Evolutionary conservation across 192 early-diverging fungal species (phyloP).

Genomic region (Mortierella claussenii): DNA sequence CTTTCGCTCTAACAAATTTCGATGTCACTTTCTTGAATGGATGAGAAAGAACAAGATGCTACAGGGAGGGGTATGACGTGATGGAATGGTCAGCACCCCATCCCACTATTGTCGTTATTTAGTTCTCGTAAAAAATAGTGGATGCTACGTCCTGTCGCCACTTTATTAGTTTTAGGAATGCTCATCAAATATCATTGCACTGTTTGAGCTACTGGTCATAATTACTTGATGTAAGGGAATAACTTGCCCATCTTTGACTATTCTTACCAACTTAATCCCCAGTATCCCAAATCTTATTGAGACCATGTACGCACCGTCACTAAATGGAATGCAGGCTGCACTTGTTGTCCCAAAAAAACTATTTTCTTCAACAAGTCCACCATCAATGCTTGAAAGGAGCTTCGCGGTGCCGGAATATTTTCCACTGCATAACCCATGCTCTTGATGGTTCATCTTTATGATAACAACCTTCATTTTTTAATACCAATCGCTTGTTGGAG

Average conservation of each 20-base stretch:
- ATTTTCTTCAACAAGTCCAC: too few relatives aligned
- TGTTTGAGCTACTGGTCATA: slow-evolving; percentile 9
- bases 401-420: slow-evolving; percentile 21
- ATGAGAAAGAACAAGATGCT: too few relatives aligned
- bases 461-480: slow-evolving; percentile 25
- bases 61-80: too few relatives aligned
- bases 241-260: slow-evolving; percentile 4
- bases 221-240: slow-evolving; percentile 20
- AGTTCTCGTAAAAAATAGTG: too few relatives aligned
- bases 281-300: slow-evolving; percentile 4
- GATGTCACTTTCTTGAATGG: too few relatives aligned
- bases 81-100: too few relatives aligned
- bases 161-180: slow-evolving; percentile 12
- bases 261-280: slow-evolving; percentile 1
- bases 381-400: too few relatives aligned
- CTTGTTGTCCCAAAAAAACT: slow-evolving; percentile 1
- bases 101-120: too few relatives aligned
- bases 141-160: too few relatives aligned
- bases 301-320: background rate
- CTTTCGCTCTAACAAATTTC: too few relatives aligned
- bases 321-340: slow-evolving; percentile 3
- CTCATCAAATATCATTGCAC: slow-evolving; percentile 14
- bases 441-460: slow-evolving; percentile 4
- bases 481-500: slow-evolving; percentile 6
- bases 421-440: slow-evolving; percentile 12